Conservation (phyloP, 192 early-diverging fungal genomes). For the Entomortierella lignicola region DNA sequence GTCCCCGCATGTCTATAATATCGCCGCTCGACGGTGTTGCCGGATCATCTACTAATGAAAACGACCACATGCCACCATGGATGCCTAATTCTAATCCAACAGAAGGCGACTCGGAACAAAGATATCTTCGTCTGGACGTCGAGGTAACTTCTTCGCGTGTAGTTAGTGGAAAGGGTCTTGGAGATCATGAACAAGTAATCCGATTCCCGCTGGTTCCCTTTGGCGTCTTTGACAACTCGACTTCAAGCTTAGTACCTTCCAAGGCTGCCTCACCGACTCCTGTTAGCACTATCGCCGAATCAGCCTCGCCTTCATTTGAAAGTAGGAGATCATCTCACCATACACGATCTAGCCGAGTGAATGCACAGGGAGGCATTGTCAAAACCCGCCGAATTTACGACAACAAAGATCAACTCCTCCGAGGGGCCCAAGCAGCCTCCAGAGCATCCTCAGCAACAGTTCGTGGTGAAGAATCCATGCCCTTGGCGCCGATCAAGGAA, state of each 20-base stretch:
- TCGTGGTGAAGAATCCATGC: constrained; percentile 6
- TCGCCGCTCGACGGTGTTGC: constrained; percentile 43
- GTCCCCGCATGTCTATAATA: constrained; percentile 50
- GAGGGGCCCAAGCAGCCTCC: constrained; percentile 6
- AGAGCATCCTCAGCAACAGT: background rate
- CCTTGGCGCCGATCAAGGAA: constrained; percentile 41
- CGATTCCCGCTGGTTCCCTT: constrained; percentile 45
- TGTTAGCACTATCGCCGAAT: constrained; percentile 1
- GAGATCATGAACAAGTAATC: constrained; percentile 43
- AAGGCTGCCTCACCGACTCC: constrained; percentile 25
- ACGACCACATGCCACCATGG: constrained; percentile 40
- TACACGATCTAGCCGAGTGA: constrained; percentile 23
- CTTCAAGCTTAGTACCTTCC: constrained; percentile 26
- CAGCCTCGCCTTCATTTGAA: background rate
- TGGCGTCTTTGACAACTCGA: constrained; percentile 48
- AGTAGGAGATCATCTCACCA: constrained; percentile 2
- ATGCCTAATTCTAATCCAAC: constrained; percentile 50
- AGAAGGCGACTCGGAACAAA: constrained; percentile 44
- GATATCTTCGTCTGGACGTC: constrained; percentile 78
- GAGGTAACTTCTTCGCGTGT: constrained; percentile 74
- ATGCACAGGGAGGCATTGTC: constrained; percentile 28
- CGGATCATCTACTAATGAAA: constrained; percentile 17
- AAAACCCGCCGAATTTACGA: constrained; percentile 42
- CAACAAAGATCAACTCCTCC: constrained; percentile 19
- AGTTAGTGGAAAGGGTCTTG: constrained; percentile 53